Percentiles rank a stretch among this genome's conserved stretches.
Evolutionary conservation across 805 yeast genomes (phyloP).

Genomic region (Komagataella ulmi): DNA sequence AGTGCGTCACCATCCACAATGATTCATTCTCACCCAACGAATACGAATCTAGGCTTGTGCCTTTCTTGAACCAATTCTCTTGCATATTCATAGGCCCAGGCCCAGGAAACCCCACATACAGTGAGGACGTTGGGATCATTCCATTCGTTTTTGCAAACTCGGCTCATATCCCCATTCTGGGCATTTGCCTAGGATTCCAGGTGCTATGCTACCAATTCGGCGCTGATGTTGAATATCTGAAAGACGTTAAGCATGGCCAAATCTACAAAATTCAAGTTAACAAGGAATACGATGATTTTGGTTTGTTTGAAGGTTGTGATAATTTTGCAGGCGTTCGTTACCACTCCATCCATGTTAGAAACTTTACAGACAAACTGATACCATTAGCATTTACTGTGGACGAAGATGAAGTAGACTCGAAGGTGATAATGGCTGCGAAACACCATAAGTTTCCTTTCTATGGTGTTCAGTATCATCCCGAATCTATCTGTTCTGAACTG

Average conservation of each 20-base stretch:
- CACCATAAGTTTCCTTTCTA: slow-evolving; percentile 54
- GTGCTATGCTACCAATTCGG: slow-evolving; percentile 57
- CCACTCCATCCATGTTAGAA: slow-evolving; percentile 62
- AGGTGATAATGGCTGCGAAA: slow-evolving; percentile 68
- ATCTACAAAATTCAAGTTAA: slow-evolving; percentile 32
- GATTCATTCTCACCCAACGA: slow-evolving; percentile 30
- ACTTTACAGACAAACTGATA: slow-evolving; percentile 16
- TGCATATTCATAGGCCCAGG: slow-evolving; percentile 92
- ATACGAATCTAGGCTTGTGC: slow-evolving; percentile 21
- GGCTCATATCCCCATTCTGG: slow-evolving; percentile 55
- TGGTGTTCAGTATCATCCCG: slow-evolving; percentile 98
- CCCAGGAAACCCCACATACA: slow-evolving; percentile 74
- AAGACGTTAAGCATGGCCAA: slow-evolving; percentile 75
- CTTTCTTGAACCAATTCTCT: slow-evolving; percentile 40
- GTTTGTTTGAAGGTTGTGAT: slow-evolving; percentile 28
- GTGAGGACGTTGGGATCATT: slow-evolving; percentile 62
- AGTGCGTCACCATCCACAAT: slow-evolving; percentile 49
- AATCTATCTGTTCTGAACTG: slow-evolving; percentile 67
- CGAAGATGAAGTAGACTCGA: slow-evolving; percentile 13
- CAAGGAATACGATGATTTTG: slow-evolving; percentile 11
- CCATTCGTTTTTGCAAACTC: slow-evolving; percentile 31
- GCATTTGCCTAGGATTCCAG: slow-evolving; percentile 92
- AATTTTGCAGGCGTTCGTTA: slow-evolving; percentile 67
- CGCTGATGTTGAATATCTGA: slow-evolving; percentile 35
- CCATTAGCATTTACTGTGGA: slow-evolving; percentile 54